Evolutionary conservation across 2,329 filamentous ascomycete genomes (phyloP), one percentile per base, ranked within the genome.

Genomic region (Aspergillus felis): DNA sequence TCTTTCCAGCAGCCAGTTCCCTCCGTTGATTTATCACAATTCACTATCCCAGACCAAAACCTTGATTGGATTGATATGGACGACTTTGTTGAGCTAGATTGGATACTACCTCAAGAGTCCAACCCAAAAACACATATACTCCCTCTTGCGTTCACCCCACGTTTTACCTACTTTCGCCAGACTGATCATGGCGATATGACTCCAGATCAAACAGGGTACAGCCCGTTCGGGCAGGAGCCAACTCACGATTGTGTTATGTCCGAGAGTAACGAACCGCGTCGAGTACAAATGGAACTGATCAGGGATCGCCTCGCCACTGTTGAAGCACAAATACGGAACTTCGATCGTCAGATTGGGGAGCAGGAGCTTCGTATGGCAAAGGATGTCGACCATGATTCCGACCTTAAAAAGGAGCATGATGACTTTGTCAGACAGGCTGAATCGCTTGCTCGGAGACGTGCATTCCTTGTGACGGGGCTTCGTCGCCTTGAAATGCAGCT

Each of bases 21-120:
- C 2, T 76, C 79, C 25, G 78, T 82, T 8, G 85, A 88, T 70
- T 80, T 96, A 51, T 96, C 92, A 0, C 88, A 89, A 54, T 99
- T 99, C 71, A 93, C 88, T 0, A 99, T 99, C 51, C 93, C 94
- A 0, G 94, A 99, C 71, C 90, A 95, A 55, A 94, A 99, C 68
- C 87, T 92, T 64, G 92, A 88, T 55, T 99, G 94, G 94, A 92
- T 99, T 61, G 94, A 99, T 69, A 97, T 99, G 92, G 94, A 99
- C 70, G 94, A 99, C 71, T 99, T 99, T 74, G 92, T 99, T 29
- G 94, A 99, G 73, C 79, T 99, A 24, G 95, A 97, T 71, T 97
- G 93, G 93, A 92, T 96, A 54, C 77, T 97, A 25, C 93, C 93
- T 0, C 89, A 91, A 14, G 91, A 96, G 69, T 86, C 89, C 32